Percentiles rank a stretch among this genome's conserved stretches.
Conservation (phyloP, 345 rosid species). For the Arabis alpina region DNA sequence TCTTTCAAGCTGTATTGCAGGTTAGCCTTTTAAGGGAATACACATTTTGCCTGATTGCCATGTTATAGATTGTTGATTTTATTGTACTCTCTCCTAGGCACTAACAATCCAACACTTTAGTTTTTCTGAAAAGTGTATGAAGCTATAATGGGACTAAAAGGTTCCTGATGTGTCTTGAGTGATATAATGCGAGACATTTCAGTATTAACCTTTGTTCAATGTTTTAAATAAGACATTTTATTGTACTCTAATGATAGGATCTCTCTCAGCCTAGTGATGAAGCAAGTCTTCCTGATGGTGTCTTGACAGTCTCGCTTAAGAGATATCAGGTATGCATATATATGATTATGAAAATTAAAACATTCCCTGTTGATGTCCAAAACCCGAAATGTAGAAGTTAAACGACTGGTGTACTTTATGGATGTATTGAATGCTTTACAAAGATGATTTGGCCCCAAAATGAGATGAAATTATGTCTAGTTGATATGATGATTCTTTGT, state of each 20-base stretch:
- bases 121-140: no score
- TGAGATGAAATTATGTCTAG: slow-evolving; percentile 14
- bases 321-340: slow-evolving; percentile 78
- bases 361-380: not conserved
- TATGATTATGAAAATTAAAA: not conserved
- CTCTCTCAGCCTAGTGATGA: slow-evolving; percentile 81
- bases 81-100: no score
- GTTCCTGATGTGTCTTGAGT: no score
- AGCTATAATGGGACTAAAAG: no score
- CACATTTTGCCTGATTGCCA: no score
- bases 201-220: not conserved
- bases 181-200: no score
- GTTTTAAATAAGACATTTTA: slow-evolving; percentile 7
- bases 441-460: not conserved
- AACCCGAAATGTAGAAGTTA: not conserved
- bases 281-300: slow-evolving; percentile 78
- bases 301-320: slow-evolving; percentile 78
- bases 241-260: no score
- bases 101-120: no score
- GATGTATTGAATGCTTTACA: not conserved
- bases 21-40: slow-evolving; percentile 42
- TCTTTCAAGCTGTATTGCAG: slow-evolving; percentile 78
- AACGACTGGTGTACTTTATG: slow-evolving; percentile 9
- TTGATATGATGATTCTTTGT: slow-evolving; percentile 17
- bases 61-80: no score